These are phyloP conservation scores for Aquanectria penicillioides DNA, from an alignment of 2,329 filamentous ascomycete genomes.

Conservation along the genomic window DNA sequence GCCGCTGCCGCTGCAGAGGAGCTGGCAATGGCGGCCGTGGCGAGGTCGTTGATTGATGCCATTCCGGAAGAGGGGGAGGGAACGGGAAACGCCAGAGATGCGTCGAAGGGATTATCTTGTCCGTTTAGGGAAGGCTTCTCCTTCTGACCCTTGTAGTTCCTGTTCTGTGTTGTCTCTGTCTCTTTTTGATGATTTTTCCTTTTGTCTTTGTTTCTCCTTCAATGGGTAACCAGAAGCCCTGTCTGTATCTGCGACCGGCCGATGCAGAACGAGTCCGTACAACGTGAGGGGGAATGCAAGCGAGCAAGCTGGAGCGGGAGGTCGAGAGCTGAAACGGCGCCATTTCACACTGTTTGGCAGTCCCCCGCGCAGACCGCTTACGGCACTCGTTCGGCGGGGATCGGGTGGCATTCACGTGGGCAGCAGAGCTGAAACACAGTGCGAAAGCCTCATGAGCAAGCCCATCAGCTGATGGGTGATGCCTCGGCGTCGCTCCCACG, in stretches of 20 bases:
- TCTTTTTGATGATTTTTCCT: not conserved
- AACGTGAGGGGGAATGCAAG: no score
- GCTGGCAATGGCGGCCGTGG: constrained; percentile 57
- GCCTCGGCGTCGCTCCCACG: not conserved
- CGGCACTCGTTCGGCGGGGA: not conserved
- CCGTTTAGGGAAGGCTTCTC: not conserved
- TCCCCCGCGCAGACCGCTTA: no score
- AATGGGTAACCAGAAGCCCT: no score
- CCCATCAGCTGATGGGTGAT: constrained; percentile 11
- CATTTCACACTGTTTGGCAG: constrained; percentile 10
- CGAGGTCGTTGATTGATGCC: constrained; percentile 62
- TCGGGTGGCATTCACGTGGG: constrained; percentile 4
- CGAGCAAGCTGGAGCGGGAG: not conserved
- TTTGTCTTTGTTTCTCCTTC: not conserved
- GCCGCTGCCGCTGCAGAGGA: constrained; percentile 46
- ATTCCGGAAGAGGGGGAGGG: constrained; percentile 34
- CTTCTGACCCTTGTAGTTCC: not conserved
- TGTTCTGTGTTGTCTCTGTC: not conserved
- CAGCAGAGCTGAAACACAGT: constrained; percentile 14
- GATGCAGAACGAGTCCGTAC: no score
- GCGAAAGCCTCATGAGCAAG: not conserved
- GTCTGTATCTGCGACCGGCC: no score
- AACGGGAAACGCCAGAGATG: not conserved
- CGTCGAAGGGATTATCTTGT: not conserved
- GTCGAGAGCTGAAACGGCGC: not conserved